Base-by-base conservation (phyloP, 2,329 filamentous ascomycete genomes). In the Zymoseptoria ardabiliae region DNA sequence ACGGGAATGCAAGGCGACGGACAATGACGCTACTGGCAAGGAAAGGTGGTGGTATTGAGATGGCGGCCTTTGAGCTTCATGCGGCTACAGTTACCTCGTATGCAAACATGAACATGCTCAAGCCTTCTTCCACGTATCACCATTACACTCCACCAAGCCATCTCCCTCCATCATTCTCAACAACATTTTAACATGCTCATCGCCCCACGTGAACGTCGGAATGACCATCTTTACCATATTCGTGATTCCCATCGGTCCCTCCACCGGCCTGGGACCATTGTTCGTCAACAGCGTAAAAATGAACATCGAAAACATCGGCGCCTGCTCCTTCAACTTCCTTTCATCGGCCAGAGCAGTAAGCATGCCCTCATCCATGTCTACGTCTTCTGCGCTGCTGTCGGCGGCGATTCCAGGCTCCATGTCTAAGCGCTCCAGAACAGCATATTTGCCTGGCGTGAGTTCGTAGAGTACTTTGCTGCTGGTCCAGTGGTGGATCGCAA, bases 221-320 rank as follows among this genome's bases (percentile, higher is more conserved):
- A 97, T 85, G 60, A 93, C 82, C 82, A 97, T 93, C 75, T 90
- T 91, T 81, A 99, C 82, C 90, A 97, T 97, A 87, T 92, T 96
- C 8, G 86, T 82, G 65, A 99, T 95, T 60, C 92, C 77, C 55
- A 89, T 87, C 89, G 97, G 94, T 25, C 88, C 85, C 19, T 88
- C 88, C 53, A 72, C 59, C 57, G 69, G 68, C 55, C 70, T 70
- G 6, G 68, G 57, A 9, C 69, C 70, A 67, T 91, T 88, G 73
- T 97, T 97, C 62, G 91, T 97, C 74, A 99, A 78, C 94, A 99
- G 97, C 55, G 90, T 91, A 58, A 91, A 80, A 60, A 99, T 91
- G 72, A 96, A 97, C 69, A 92, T 88, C 84, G 89, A 91, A 74
- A 97, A 96, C 48, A 96, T 82, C 50, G 81, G 79, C 73, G 84